These are phyloP conservation scores for Penicillium sp. DNA, from an alignment of 2,329 filamentous ascomycete species.

Conservation along the genomic window DNA sequence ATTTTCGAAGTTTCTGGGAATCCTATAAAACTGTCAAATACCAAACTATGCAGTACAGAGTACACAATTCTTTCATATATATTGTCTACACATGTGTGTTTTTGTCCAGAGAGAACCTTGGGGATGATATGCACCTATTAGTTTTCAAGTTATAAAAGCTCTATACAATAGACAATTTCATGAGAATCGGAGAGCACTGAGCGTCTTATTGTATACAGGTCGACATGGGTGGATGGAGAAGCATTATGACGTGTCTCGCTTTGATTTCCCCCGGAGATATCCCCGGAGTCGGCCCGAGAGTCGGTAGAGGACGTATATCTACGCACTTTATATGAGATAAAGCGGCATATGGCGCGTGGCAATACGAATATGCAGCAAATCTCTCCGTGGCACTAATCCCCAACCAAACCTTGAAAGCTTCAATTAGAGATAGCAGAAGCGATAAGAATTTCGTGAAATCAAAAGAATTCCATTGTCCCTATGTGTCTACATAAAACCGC, in stretches of 20 bases:
- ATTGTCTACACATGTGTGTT: not conserved
- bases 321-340: not conserved
- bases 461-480: not conserved
- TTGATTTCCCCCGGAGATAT: not conserved
- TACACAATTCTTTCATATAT: not conserved
- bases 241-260: not conserved
- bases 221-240: not conserved
- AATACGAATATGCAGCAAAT: not conserved
- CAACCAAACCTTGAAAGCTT: not conserved
- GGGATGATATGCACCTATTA: not conserved
- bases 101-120: not conserved
- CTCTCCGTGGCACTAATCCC: not conserved
- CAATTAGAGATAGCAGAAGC: not conserved
- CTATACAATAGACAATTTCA: not conserved
- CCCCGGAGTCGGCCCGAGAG: not conserved
- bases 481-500: constrained; percentile 8
- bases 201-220: not conserved
- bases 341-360: not conserved
- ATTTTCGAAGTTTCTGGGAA: not conserved
- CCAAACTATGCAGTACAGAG: too few relatives aligned
- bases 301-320: not conserved
- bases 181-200: not conserved
- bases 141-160: not conserved
- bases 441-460: not conserved
- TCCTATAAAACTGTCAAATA: not conserved